These are phyloP conservation scores for Bauhinia variegata DNA, from an alignment of 306 rosid species.

Conservation along the genomic window DNA sequence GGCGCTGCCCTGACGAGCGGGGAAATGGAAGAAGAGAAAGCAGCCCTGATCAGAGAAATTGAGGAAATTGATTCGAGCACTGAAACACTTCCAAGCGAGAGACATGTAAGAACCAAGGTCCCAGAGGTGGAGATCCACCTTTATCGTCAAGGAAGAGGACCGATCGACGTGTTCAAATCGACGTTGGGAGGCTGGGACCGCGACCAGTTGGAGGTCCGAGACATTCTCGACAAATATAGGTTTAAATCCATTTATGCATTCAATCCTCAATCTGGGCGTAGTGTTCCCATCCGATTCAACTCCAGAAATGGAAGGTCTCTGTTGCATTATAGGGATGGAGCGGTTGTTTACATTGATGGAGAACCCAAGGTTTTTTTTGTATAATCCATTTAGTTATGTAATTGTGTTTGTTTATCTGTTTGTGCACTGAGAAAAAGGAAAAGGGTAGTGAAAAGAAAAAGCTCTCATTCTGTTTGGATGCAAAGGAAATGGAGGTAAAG, in stretches of 20 bases:
- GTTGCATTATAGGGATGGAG: conserved; percentile 65
- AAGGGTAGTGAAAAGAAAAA: too few species aligned
- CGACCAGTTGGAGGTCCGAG: conserved; percentile 78
- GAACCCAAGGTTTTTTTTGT: conserved; percentile 71
- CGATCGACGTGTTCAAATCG: conserved; percentile 65
- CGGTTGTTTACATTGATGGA: conserved; percentile 69
- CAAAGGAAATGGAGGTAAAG: too few species aligned
- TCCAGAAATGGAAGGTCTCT: conserved; percentile 78
- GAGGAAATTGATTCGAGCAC: conserved; percentile 27
- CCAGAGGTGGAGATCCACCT: conserved; percentile 69
- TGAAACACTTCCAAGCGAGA: not conserved
- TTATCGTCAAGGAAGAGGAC: conserved; percentile 77
- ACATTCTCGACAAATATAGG: conserved; percentile 70
- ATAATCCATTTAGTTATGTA: not conserved
- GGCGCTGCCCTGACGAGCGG: too few species aligned
- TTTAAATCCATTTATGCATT: conserved; percentile 74
- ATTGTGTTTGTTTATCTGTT: not conserved
- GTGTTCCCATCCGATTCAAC: conserved; percentile 72
- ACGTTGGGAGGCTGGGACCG: conserved; percentile 87
- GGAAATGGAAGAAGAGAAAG: conserved; percentile 41
- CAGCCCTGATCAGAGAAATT: conserved; percentile 42
- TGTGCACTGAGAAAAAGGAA: conserved; percentile 1
- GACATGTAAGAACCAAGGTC: conserved; percentile 45
- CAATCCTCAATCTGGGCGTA: conserved; percentile 59
- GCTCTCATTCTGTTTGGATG: too few species aligned